Base-by-base conservation (phyloP, 805 yeast species). In the Candida chilensis region DNA sequence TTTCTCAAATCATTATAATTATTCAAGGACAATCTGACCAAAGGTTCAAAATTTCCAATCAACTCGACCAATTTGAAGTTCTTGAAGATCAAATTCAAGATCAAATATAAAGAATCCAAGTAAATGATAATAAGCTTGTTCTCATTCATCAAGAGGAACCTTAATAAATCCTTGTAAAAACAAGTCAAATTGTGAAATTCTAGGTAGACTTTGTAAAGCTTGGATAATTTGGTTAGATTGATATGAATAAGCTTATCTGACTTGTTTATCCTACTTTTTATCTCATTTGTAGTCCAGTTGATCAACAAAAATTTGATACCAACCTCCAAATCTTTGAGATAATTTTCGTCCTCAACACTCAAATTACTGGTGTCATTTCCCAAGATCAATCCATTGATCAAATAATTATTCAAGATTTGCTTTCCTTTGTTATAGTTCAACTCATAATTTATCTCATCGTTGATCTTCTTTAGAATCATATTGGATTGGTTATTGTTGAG, bases 401-500 rank as follows among this genome's bases (percentile, higher is more conserved):
- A 47, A 22, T 35, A 60, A 22, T 24, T 32, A 35, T 41, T 57
- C 44, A 53, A 50, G 30, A 49, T 44, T 38, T 40, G 42, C 46
- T 38, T 60, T 17, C 54, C 66, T 37, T 51, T 47, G 24, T 68
- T 60, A 37, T 67, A 67, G 30, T 54, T 59, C 22, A 55, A 52
- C 2, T n/a, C n/a, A 47, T 38, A 1, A 52, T 44, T 64, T n/a
- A n/a, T n/a, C n/a, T n/a, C n/a, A n/a, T n/a, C n/a, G n/a, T n/a
- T n/a, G n/a, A 77, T 63, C 34, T 69, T 71, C 37, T 64, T 67
- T 30, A 77, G 49, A 10, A 75, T 68, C 51, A 67, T 66, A 30
- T 69, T 68, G 24, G 74, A 69, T 38, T 78, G 80, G 34, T 64
- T 64, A 38, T 70, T 67, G 33, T 66, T 63, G 19, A 70, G 39